Evolutionary conservation across 345 rosid species (phyloP).

Genomic region (Camelina laxa): DNA sequence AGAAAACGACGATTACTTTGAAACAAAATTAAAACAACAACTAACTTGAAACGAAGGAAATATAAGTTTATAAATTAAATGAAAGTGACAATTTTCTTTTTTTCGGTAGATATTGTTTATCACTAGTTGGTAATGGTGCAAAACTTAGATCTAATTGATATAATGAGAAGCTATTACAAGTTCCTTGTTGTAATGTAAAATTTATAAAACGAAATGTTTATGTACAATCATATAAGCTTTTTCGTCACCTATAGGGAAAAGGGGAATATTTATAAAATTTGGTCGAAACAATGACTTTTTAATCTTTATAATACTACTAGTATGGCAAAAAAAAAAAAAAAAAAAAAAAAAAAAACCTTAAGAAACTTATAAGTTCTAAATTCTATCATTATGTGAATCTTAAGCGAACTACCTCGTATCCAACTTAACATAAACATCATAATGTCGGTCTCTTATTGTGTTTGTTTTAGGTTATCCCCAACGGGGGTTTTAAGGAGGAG

Average conservation of each 20-base stretch:
- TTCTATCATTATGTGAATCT: slow-evolving; percentile 22
- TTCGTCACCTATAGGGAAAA: background rate
- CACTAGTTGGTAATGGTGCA: background rate
- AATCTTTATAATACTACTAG: background rate
- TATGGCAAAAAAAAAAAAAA: background rate
- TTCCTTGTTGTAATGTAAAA: background rate
- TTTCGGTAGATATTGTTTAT: too few relatives aligned
- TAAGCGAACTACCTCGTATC: slow-evolving; percentile 39
- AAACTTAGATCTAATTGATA: background rate
- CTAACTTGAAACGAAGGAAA: too few relatives aligned
- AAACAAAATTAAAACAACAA: too few relatives aligned
- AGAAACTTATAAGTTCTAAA: background rate
- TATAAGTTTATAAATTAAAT: too few relatives aligned
- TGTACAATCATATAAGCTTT: too few relatives aligned
- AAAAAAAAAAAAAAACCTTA: background rate
- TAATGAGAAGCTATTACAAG: background rate
- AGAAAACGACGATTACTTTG: too few relatives aligned
- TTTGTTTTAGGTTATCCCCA: too few relatives aligned
- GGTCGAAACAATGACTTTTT: background rate
- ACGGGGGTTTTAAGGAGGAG: too few relatives aligned
- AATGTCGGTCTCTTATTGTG: slow-evolving; percentile 24
- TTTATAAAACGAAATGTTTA: too few relatives aligned
- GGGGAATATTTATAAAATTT: background rate
- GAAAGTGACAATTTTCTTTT: too few relatives aligned
- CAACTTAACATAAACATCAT: slow-evolving; percentile 27